Evolutionary conservation across 495 filamentous ascomycete species (phyloP).

Genomic region (Extremus antarcticus): DNA sequence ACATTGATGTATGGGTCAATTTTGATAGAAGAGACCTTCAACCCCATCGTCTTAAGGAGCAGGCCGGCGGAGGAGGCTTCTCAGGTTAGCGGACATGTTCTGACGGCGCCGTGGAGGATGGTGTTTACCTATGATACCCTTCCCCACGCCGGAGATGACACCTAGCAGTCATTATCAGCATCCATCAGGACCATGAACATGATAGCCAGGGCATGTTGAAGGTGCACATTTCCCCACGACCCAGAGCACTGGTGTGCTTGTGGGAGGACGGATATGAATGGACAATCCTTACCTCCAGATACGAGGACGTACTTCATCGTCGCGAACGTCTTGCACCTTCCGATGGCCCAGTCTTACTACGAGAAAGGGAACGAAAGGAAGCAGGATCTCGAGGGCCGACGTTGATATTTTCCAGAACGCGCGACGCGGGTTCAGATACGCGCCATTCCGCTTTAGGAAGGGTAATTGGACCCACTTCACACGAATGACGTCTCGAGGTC

Average conservation of each 20-base stretch:
- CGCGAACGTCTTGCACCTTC: constrained; percentile 6
- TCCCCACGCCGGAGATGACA: constrained; percentile 72
- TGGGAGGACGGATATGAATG: neutral
- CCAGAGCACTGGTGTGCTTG: no score
- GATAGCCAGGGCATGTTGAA: no score
- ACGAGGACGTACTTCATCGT: constrained; percentile 80
- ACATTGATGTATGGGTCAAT: constrained; percentile 81
- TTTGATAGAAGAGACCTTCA: constrained; percentile 60
- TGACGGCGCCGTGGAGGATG: neutral
- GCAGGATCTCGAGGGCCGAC: neutral
- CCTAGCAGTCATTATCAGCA: constrained; percentile 32
- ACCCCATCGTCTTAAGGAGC: constrained; percentile 73
- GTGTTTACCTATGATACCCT: constrained; percentile 63
- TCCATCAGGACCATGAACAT: neutral
- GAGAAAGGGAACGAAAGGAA: constrained; percentile 4
- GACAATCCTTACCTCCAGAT: constrained; percentile 51
- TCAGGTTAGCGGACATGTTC: neutral
- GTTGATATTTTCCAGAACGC: neutral
- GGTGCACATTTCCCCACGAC: no score
- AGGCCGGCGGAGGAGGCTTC: constrained; percentile 59
- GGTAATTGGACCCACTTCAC: neutral
- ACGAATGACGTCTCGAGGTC: neutral
- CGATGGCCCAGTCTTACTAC: neutral
- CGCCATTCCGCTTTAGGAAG: neutral
- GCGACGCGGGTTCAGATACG: neutral